phyloP scores from a whole-genome alignment of 768 basidiomycete species.

The Omphalotus guepiniiformis region DNA sequence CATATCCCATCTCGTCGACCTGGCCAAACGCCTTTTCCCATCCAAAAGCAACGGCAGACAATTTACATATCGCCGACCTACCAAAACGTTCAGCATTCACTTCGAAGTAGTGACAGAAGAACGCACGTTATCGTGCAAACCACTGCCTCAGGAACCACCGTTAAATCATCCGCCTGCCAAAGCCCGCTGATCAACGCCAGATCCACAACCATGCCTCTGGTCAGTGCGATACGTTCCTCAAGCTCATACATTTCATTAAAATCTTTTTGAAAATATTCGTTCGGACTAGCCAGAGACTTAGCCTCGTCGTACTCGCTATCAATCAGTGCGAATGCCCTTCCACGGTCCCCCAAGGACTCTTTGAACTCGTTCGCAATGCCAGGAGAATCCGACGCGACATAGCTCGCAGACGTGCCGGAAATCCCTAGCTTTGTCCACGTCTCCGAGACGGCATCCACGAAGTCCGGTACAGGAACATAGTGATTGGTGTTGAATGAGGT shows the following conservation, averaged over 20 bases:
- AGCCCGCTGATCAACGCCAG: constrained; percentile 61
- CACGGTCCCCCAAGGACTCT: constrained; percentile 29
- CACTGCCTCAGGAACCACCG: constrained; percentile 41
- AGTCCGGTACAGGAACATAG: constrained; percentile 49
- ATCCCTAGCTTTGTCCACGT: constrained; percentile 35
- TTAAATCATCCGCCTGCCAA: constrained; percentile 42
- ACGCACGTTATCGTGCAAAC: constrained; percentile 58
- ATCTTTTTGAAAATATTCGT: neutral
- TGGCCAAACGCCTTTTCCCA: constrained; percentile 62
- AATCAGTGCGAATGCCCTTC: constrained; percentile 41
- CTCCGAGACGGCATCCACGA: constrained; percentile 35
- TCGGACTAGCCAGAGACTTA: neutral
- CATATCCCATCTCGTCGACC: constrained; percentile 38
- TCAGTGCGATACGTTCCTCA: constrained; percentile 42
- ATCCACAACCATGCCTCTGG: constrained; percentile 64
- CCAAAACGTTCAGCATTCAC: constrained; percentile 3
- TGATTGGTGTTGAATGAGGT: constrained; percentile 40
- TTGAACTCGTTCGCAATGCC: constrained; percentile 38
- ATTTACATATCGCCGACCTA: constrained; percentile 59
- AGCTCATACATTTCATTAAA: constrained; percentile 19
- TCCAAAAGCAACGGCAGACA: constrained; percentile 57
- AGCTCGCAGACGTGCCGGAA: constrained; percentile 35
- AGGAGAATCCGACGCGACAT: constrained; percentile 61
- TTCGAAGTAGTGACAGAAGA: neutral
- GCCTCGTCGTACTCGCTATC: constrained; percentile 32